phyloP scores from a whole-genome alignment of 208 protist genomes.

The Novymonas esmeraldas region DNA sequence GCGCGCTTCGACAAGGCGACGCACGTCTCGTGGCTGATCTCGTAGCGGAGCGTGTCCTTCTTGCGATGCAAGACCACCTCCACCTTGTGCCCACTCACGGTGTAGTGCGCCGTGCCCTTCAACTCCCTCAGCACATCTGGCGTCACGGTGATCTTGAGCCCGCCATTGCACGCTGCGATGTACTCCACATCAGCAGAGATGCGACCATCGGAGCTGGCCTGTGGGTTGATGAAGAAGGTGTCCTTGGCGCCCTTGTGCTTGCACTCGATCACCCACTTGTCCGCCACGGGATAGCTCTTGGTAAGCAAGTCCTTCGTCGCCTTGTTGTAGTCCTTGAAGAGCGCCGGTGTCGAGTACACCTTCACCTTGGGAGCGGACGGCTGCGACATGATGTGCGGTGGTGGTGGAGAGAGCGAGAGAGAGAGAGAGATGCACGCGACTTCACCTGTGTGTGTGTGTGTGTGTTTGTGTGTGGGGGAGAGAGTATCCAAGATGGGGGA shows the following conservation, averaged over 20 bases:
- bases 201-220: conserved; percentile 37
- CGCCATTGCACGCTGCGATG: conserved; percentile 40
- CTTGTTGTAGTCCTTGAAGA: conserved; percentile 89
- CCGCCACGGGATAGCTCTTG: conserved; percentile 59
- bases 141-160: conserved; percentile 56
- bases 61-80: conserved; percentile 45
- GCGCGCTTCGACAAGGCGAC: conserved; percentile 41
- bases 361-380: conserved; percentile 14
- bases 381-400: background rate
- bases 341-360: conserved; percentile 21
- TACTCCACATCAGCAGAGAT: conserved; percentile 73
- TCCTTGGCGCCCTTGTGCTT: conserved; percentile 76
- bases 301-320: conserved; percentile 73
- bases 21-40: conserved; percentile 50
- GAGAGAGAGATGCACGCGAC: too few relatives aligned
- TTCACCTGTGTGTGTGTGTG: background rate
- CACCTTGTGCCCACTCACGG: conserved; percentile 57
- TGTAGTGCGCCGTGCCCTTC: conserved; percentile 53
- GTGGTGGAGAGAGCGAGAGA: background rate
- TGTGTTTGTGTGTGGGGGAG: background rate
- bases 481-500: background rate
- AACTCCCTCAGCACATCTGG: conserved; percentile 33
- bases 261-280: conserved; percentile 74
- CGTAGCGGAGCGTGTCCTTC: conserved; percentile 50
- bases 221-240: conserved; percentile 65